Evolutionary conservation across 1,284 basidiomycete genomes (phyloP).

Genomic region (Pseudomicrostroma phylloplanum): DNA sequence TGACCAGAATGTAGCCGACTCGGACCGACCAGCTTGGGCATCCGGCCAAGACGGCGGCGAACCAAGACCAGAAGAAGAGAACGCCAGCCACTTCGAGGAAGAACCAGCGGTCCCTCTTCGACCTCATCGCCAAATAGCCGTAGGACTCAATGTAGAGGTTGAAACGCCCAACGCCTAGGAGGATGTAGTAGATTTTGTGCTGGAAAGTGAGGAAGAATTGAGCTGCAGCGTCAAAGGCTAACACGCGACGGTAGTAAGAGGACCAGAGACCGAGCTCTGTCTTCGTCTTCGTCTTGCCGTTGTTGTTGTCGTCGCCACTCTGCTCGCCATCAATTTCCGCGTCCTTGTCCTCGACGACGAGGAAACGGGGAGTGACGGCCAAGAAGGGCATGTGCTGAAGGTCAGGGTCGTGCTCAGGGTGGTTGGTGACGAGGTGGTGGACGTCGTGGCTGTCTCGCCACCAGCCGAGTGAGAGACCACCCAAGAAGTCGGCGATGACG

Average conservation of each 20-base stretch:
- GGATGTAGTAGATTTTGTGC: constrained; percentile 86
- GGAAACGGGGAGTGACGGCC: constrained; percentile 81
- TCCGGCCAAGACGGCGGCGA: constrained; percentile 58
- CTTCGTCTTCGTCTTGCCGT: background rate
- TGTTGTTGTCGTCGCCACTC: constrained; percentile 8
- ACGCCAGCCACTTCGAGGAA: constrained; percentile 64
- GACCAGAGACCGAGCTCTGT: constrained; percentile 62
- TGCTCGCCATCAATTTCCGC: background rate
- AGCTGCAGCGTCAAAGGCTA: constrained; percentile 70
- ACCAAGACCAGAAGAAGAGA: constrained; percentile 75
- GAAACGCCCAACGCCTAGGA: constrained; percentile 87
- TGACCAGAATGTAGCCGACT: constrained; percentile 67
- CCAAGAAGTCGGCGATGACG: constrained; percentile 76
- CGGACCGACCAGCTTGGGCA: constrained; percentile 65
- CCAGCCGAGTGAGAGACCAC: constrained; percentile 91
- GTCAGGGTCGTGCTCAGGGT: constrained; percentile 84
- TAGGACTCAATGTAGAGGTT: constrained; percentile 92
- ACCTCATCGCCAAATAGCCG: constrained; percentile 62
- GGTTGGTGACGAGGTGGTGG: constrained; percentile 94
- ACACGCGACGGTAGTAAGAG: constrained; percentile 85
- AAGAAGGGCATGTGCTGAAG: constrained; percentile 96
- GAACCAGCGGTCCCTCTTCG: constrained; percentile 50
- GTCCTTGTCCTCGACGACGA: constrained; percentile 51
- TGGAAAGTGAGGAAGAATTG: constrained; percentile 69
- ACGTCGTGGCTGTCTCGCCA: constrained; percentile 98